Base-by-base conservation (phyloP, 2,329 filamentous ascomycete species). In the Monosporascus sp. region DNA sequence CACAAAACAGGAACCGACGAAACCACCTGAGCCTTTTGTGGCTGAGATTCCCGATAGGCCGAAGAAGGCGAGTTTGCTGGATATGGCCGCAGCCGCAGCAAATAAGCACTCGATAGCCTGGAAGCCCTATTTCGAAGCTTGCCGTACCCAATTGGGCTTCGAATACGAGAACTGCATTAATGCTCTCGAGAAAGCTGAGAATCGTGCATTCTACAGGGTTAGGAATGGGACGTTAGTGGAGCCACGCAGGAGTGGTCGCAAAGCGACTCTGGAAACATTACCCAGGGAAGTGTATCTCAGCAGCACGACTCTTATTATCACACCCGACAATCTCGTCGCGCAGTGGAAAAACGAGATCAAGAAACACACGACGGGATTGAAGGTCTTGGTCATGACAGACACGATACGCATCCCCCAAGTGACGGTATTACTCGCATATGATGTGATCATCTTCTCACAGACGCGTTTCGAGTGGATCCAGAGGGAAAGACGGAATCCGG, bases 341-440 rank as follows among this genome's bases (percentile, higher is more conserved):
- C 93, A 97, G 67, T 97, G 93, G 93, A 75, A 82, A 51, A 78
- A 84, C 11, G 91, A 97, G 64, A 91, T 97, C 11, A 68, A 75
- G 3, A 91, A 91, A 63, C 93, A 97, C 64, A 87, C 91, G 0
- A 73, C 71, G 3, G 80, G 81, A 0, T 72, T 97, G 0, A 81
- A 79, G 9, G 78, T 91, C 0, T 73, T 94, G 0, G 73, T 86
- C 0, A 70, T 95, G 36, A 77, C 83, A 22, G 75, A 78, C 8
- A 73, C 73, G 4, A 74, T 77, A 22, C 57, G 68, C 2, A 74
- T 91, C 0, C 90, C 90, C 0, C 58, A 74, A 1, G 72, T 77
- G 0, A 70, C 78, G 0, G 75, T 82, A 3, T 73, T 97, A 0
- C 66, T 86, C 16, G 69, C 78, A 0, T 89, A 85, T 62, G 91